Percentiles rank a stretch among this genome's conserved stretches.
phyloP scores from a whole-genome alignment of 225 moss, liverwort and hornwort species.

The Antitrichia curtipendula region DNA sequence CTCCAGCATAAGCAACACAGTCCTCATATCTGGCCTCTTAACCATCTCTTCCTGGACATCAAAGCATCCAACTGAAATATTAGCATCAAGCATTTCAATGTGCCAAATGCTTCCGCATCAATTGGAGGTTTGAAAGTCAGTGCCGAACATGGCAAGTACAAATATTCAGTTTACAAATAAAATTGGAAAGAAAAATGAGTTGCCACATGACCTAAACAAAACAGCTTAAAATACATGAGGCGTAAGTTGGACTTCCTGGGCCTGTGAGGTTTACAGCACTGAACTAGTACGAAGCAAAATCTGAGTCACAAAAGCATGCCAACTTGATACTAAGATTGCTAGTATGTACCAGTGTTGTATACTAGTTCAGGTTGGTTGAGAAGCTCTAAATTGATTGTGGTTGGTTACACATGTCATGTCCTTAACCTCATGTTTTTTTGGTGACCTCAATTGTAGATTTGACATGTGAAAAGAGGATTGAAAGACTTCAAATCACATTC shows the following conservation, averaged over 20 bases:
- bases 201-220: too few relatives aligned
- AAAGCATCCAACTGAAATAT: neutral
- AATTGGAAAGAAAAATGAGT: neutral
- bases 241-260: neutral
- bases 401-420: too few relatives aligned
- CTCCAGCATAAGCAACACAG: conserved; percentile 24
- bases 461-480: too few relatives aligned
- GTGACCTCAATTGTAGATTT: too few relatives aligned
- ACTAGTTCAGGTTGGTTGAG: too few relatives aligned
- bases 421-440: too few relatives aligned
- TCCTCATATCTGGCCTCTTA: conserved; percentile 11
- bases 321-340: neutral
- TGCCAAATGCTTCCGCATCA: neutral
- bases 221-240: neutral
- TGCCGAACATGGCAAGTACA: neutral
- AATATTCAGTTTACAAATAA: neutral
- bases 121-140: neutral
- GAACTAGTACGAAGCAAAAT: neutral
- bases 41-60: conserved; percentile 9
- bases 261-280: neutral
- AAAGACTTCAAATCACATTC: too few relatives aligned
- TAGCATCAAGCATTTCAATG: neutral
- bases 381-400: too few relatives aligned
- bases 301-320: neutral
- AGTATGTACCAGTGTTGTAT: too few relatives aligned